Evolutionary conservation across 257 asterid genomes (phyloP).

Genomic region (Nicotiana obtusifolia): DNA sequence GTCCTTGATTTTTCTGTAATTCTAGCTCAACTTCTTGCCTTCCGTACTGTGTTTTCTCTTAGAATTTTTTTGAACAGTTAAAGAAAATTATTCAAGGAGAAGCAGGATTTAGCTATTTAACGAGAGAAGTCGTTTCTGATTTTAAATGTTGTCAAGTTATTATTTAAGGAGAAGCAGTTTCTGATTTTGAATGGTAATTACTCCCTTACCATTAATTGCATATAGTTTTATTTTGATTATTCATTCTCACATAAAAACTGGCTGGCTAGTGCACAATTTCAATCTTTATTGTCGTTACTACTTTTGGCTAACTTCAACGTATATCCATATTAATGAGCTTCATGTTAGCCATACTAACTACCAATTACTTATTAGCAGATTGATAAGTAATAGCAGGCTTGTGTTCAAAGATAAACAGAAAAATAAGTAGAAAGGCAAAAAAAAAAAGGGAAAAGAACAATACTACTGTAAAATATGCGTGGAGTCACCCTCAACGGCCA

Average conservation of each 20-base stretch:
- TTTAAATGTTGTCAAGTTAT: too few species aligned
- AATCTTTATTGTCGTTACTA: too few species aligned
- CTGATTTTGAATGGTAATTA: neutral
- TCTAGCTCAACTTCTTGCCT: neutral
- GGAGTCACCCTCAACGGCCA: too few species aligned
- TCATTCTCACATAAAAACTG: too few species aligned
- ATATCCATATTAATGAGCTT: neutral
- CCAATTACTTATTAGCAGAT: neutral
- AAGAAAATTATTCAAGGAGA: too few species aligned
- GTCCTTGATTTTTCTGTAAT: neutral
- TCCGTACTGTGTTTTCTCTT: neutral
- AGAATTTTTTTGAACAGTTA: too few species aligned
- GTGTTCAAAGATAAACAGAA: neutral
- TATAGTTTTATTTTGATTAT: neutral
- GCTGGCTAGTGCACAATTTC: too few species aligned
- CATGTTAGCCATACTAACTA: neutral
- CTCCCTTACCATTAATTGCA: neutral
- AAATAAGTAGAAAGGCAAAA: too few species aligned
- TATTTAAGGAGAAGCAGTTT: neutral
- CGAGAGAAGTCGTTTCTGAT: too few species aligned
- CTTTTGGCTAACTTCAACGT: neutral
- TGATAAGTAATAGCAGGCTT: neutral
- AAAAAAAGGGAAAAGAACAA: too few species aligned
- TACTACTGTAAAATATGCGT: too few species aligned
- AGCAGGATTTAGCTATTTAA: too few species aligned